Base-by-base conservation (phyloP, 169 alveolate species). In the Plasmodium inui region DNA sequence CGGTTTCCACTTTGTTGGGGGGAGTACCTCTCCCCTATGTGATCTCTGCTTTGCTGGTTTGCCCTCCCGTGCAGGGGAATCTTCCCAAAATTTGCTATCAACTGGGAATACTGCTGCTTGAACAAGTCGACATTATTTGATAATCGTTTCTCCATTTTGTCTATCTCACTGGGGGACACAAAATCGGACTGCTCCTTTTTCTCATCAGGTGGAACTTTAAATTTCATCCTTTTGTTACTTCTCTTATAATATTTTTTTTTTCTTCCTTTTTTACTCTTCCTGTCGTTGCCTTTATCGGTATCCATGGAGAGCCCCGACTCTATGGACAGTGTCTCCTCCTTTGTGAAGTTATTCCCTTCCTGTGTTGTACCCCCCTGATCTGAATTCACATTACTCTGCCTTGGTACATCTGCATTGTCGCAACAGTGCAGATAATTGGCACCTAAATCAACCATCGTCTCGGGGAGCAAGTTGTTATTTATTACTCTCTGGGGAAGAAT, bases 391-490 rank as follows among this genome's bases (percentile, higher is more conserved):
- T 74, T 80, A 37, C n/a, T 50, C 10, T 73, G 82, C 0, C 9
- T 85, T 2, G 82, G 30, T 37, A 81, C 6, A 14, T 92, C 92
- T 2, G 67, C 41, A 30, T 78, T 72, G 41, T 94, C 96, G 80
- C 96, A 93, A 92, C 97, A 96, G 83, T 96, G 97, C 8, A 96
- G 55, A 79, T 96, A 96, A 82, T 96, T 96, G 6, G 97, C 97
- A 8, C 97, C 97, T n/a, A 89, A 96, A 92, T 92, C 93, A 30
- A 84, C 88, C 39, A 94, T 94, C 2, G 96, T 92, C 53, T 92
- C 95, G 0, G 96, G 96, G 53, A 76, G 93, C n/a, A 86, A 57
- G n/a, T 86, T 55, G 73, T 39, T 32, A 28, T 84, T 76, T 71
- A 93, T 39, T 50, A 57, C 70, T 57, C 92, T 28, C 50, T 89